These are phyloP conservation scores for Gyromitra esculenta DNA, from an alignment of 2,329 filamentous ascomycete genomes.

Conservation along the genomic window DNA sequence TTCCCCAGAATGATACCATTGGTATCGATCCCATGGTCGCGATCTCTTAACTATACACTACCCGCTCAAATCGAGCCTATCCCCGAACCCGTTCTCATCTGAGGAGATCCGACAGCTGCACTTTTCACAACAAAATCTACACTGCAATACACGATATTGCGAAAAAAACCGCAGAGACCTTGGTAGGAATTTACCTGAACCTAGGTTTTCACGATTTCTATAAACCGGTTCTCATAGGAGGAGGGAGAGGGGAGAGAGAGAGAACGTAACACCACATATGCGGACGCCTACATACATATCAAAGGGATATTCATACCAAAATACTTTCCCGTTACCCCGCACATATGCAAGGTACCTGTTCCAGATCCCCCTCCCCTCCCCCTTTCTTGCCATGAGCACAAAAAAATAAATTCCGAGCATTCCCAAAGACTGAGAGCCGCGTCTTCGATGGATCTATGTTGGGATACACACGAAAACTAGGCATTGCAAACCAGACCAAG, in stretches of 20 bases:
- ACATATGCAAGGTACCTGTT: slow-evolving; percentile 42
- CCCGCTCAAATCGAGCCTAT: not conserved
- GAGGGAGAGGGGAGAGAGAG: not conserved
- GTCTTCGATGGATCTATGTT: slow-evolving; percentile 19
- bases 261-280: slow-evolving; percentile 22
- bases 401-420: slow-evolving; percentile 2
- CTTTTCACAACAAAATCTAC: not conserved
- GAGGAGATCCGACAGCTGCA: not conserved
- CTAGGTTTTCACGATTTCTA: not conserved
- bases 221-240: not conserved
- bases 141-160: not conserved
- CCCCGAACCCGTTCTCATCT: not conserved
- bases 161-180: not conserved
- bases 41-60: not conserved
- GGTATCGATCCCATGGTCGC: not conserved
- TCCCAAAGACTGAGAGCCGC: slow-evolving; percentile 14
- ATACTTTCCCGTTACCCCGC: slow-evolving; percentile 31
- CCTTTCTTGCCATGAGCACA: slow-evolving; percentile 1
- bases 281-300: slow-evolving; percentile 5
- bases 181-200: not conserved
- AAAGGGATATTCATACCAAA: slow-evolving; percentile 13
- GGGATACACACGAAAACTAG: slow-evolving; percentile 14
- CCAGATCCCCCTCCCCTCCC: slow-evolving; percentile 13
- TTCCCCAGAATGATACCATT: slow-evolving; percentile 1
- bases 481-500: slow-evolving; percentile 2